These are phyloP conservation scores for maize (Zea mays) DNA, from an alignment of 176 grass and related monocot species.

Conservation along the genomic window DNA sequence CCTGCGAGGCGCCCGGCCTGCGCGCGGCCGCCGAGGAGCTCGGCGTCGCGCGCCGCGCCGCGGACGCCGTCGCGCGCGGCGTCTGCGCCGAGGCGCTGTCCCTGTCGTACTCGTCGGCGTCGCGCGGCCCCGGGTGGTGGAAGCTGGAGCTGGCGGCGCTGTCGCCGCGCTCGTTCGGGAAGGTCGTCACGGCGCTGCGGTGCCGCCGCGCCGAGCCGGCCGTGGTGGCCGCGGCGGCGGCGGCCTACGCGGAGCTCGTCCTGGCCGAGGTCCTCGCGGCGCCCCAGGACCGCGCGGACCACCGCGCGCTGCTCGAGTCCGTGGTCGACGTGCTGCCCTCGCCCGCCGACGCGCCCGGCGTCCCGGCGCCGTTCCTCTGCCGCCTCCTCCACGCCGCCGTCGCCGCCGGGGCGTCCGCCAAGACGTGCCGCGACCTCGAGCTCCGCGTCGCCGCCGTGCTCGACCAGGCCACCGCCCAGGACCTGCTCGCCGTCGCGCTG, in stretches of 20 bases:
- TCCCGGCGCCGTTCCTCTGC: constrained; percentile 60
- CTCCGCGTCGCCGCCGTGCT: constrained; percentile 54
- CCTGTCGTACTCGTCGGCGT: not conserved
- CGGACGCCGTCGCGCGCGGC: constrained; percentile 45
- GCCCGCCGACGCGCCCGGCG: constrained; percentile 19
- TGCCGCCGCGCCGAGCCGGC: constrained; percentile 43
- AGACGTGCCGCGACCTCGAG: constrained; percentile 57
- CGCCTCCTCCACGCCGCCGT: constrained; percentile 56
- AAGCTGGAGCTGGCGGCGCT: constrained; percentile 44
- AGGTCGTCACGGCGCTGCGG: constrained; percentile 48
- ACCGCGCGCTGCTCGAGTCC: constrained; percentile 39
- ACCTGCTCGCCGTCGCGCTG: constrained; percentile 53
- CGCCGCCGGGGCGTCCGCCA: constrained; percentile 29
- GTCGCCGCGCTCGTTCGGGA: constrained; percentile 46
- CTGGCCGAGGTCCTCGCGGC: constrained; percentile 38
- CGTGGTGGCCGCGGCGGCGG: constrained; percentile 39
- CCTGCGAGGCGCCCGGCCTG: constrained; percentile 11
- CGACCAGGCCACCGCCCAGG: constrained; percentile 43
- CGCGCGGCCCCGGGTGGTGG: constrained; percentile 62
- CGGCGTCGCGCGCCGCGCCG: constrained; percentile 36
- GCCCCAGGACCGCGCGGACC: not conserved
- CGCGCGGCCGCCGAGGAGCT: constrained; percentile 42
- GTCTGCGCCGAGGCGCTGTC: constrained; percentile 57
- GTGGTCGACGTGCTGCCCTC: constrained; percentile 55
- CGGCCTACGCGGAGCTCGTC: constrained; percentile 46